These are phyloP conservation scores for Litchi chinensis DNA, from an alignment of 345 rosid genomes.

Conservation along the genomic window DNA sequence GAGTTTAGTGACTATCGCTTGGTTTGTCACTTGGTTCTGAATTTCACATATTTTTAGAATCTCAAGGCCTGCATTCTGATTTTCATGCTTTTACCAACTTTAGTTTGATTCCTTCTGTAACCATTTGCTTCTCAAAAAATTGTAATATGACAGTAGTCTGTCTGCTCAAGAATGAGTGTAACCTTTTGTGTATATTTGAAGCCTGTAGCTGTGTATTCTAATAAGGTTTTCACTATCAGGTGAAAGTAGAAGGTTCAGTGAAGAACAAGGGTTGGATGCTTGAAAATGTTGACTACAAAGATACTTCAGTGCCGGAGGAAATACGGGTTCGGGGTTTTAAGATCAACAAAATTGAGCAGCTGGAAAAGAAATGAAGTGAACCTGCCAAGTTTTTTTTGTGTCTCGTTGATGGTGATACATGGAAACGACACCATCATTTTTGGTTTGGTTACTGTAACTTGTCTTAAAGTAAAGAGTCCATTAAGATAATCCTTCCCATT, in stretches of 20 bases:
- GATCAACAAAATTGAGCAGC: slow-evolving; percentile 64
- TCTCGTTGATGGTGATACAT: slow-evolving; percentile 34
- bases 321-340: slow-evolving; percentile 79
- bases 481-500: too few relatives aligned
- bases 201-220: not conserved
- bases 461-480: not conserved
- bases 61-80: not conserved
- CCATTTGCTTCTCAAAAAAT: not conserved
- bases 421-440: not conserved
- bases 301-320: slow-evolving; percentile 72
- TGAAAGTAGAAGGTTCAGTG: slow-evolving; percentile 61
- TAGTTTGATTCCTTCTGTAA: not conserved
- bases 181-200: not conserved
- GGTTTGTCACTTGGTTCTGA: not conserved
- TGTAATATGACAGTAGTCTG: not conserved
- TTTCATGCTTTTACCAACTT: not conserved
- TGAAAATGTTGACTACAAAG: slow-evolving; percentile 71
- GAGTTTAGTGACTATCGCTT: not conserved
- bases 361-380: slow-evolving; percentile 55
- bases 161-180: too few relatives aligned
- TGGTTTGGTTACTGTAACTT: not conserved
- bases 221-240: slow-evolving; percentile 40
- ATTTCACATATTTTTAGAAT: not conserved
- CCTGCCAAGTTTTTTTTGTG: slow-evolving; percentile 50
- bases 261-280: slow-evolving; percentile 85